These are phyloP conservation scores for Stachybotrys echinatus DNA, from an alignment of 2,329 filamentous ascomycete species.

Conservation along the genomic window DNA sequence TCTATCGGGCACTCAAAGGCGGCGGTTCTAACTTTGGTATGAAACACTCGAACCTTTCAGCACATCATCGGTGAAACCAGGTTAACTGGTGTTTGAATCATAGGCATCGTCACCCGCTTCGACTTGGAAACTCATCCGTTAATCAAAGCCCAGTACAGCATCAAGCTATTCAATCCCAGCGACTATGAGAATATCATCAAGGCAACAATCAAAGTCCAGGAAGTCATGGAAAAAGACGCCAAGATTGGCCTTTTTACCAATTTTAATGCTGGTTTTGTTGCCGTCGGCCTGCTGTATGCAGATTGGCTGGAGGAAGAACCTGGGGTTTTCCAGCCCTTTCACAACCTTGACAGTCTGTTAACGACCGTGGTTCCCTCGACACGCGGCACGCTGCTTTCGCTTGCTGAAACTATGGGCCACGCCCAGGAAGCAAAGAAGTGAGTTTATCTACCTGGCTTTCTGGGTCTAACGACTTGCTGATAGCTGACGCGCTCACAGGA, in stretches of 20 bases:
- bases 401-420: slow-evolving; percentile 1
- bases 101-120: slow-evolving; percentile 1
- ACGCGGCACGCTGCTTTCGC: slow-evolving; percentile 1
- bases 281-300: neutral
- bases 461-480: neutral
- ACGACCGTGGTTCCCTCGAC: neutral
- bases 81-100: too few relatives aligned
- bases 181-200: neutral
- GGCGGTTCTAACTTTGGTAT: slow-evolving; percentile 1
- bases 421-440: slow-evolving; percentile 1
- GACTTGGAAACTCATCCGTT: neutral
- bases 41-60: too few relatives aligned
- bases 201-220: neutral
- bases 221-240: neutral
- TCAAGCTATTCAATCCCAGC: neutral
- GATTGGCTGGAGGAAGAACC: neutral
- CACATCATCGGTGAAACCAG: neutral
- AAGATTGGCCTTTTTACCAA: slow-evolving; percentile 1
- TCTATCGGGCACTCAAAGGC: neutral
- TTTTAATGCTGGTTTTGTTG: neutral
- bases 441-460: neutral
- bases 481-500: neutral
- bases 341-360: neutral
- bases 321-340: neutral
- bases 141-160: neutral